Evolutionary conservation across 2,329 filamentous ascomycete genomes (phyloP).

Genomic region (Fusarium circinatum): DNA sequence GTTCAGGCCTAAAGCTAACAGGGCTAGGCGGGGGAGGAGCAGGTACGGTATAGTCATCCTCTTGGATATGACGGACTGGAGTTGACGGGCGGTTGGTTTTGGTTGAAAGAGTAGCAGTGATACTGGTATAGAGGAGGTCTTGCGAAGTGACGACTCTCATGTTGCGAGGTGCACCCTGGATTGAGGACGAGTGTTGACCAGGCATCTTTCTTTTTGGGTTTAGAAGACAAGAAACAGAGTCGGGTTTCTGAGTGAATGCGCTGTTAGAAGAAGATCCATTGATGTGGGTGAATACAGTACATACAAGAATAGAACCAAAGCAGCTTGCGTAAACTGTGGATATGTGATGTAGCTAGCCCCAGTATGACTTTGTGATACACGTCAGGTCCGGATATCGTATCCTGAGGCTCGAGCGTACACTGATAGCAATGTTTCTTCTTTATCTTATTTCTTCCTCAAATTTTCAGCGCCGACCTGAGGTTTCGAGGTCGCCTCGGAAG

Average conservation of each 20-base stretch:
- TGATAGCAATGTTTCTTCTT: conserved; percentile 19
- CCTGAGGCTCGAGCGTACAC: background rate
- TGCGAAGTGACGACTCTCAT: conserved; percentile 58
- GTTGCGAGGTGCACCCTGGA: conserved; percentile 58
- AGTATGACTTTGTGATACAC: conserved; percentile 26
- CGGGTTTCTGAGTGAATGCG: conserved; percentile 12
- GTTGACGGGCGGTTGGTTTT: conserved; percentile 56
- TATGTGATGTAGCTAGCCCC: conserved; percentile 34
- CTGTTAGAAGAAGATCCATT: conserved; percentile 8
- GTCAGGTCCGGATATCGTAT: conserved; percentile 3
- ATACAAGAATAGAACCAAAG: conserved; percentile 34
- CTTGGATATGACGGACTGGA: conserved; percentile 62
- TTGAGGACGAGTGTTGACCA: conserved; percentile 52
- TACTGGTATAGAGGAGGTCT: conserved; percentile 64
- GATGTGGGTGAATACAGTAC: conserved; percentile 3
- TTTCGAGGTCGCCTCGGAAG: background rate
- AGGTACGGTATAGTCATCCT: conserved; percentile 72
- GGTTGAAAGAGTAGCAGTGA: conserved; percentile 61
- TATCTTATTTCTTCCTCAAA: background rate
- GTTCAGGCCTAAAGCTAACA: conserved; percentile 68
- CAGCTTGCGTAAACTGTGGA: conserved; percentile 44
- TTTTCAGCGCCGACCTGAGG: conserved; percentile 7
- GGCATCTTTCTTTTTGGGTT: conserved; percentile 47
- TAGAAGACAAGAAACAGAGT: background rate
- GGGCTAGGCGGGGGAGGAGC: conserved; percentile 72